Evolutionary conservation across 2,329 filamentous ascomycete species (phyloP), one percentile per base, ranked within the genome.

Genomic region (Talaromyces sp.): DNA sequence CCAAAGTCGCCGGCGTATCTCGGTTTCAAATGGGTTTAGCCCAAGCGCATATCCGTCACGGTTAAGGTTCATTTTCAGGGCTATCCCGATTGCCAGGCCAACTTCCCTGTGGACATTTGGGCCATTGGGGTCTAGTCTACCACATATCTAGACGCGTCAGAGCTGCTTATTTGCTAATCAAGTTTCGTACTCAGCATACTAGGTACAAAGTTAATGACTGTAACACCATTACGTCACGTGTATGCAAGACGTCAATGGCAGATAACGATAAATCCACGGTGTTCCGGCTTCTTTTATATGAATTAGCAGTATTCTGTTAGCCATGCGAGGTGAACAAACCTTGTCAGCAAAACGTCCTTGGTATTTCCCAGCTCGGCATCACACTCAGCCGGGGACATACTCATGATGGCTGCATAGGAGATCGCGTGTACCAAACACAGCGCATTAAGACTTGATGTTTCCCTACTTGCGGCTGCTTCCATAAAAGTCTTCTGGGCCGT

Each of bases 21-120:
- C 85, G 5, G 83, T 78, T 61, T 87, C 83, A 65, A 85, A 87
- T 0, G 85, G 83, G 0, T 78, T 73, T 0, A 87, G 75, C 23
- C 75, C 53, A 2, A 72, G 74, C 64, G 85, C 85, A 14, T 75
- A 75, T 2, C 84, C 83, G 64, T 88, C 85, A 53, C 84, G 79
- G 67, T 88, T 85, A 4, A 88, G 76, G 0, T 85, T 85, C n/a
- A 88, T 75, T 0, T 84, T 82, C 63, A 87, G 82, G 0, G 83
- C 82, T 66, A 87, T 59, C 30, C 57, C 57, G 12, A 59, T 59
- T 42, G n/a, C 16, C 5, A 65, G 55, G 0, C 61, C 60, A 40
- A 65, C 51, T 3, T 63, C 58, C 1, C 44, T 50, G 16, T 53
- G 61, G 8, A 64, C 58, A 40, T 68, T 56, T 2, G 65, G 56